A percentile compares a stretch with the other conserved stretches of the same genome.
Evolutionary conservation across 306 rosid species (phyloP).

Genomic region (Sicyos baderoa): DNA sequence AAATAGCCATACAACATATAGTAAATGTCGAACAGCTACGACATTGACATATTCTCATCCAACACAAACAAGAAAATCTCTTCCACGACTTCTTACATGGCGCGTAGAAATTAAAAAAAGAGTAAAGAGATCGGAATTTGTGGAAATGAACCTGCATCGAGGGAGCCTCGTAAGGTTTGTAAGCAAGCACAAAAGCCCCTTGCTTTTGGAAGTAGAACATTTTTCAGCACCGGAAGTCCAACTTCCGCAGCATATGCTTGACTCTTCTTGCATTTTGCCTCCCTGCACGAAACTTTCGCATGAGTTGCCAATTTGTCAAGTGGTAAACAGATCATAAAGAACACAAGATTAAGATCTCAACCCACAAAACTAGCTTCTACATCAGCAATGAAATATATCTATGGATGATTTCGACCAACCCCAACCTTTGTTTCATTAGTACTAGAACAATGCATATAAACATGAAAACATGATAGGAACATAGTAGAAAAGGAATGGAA

Average conservation of each 20-base stretch:
- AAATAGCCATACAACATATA: too few relatives aligned
- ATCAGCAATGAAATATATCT: neutral
- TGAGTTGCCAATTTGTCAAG: neutral
- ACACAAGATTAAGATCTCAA: neutral
- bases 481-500: neutral
- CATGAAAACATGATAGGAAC: neutral
- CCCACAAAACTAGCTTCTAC: neutral
- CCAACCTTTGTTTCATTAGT: neutral
- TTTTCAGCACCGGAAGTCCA: conserved; percentile 63
- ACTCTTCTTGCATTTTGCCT: conserved; percentile 57
- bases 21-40: neutral
- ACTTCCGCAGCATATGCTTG: conserved; percentile 58
- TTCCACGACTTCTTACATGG: neutral
- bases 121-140: neutral
- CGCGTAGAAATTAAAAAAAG: neutral
- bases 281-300: conserved; percentile 33
- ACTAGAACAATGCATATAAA: conserved; percentile 16
- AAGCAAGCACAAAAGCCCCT: conserved; percentile 84
- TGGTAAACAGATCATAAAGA: neutral
- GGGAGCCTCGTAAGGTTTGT: conserved; percentile 54
- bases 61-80: neutral
- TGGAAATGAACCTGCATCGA: conserved; percentile 66
- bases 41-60: neutral
- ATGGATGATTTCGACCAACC: neutral
- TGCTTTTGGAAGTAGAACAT: conserved; percentile 82